Evolutionary conservation across 2,329 filamentous ascomycete genomes (phyloP), one percentile per base, ranked within the genome.

Genomic region (Ophiocordyceps sinensis): DNA sequence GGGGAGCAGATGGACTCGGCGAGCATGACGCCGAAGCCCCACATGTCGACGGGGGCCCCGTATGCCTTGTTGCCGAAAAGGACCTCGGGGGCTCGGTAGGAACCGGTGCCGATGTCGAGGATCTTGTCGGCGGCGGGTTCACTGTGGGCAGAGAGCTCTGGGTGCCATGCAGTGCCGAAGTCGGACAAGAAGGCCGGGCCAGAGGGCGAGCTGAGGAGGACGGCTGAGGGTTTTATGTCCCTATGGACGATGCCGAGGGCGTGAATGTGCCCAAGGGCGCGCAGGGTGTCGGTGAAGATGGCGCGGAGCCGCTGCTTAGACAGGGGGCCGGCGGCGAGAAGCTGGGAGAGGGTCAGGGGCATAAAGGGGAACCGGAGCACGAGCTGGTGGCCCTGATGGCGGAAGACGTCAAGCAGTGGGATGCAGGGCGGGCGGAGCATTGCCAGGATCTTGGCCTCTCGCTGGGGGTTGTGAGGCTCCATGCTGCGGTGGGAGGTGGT

Each of bases 181-280:
- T 98, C 91, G 30, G 85, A 78, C 3, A 98, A 70, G 50, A 79
- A 83, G 4, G 84, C 85, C 5, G 85, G 82, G 0, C 83, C 84
- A 6, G 71, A 65, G 0, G 72, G 64, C 0, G 79, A 76, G 35
- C 71, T 65, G 37, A 94, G 70, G 9, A 95, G 67, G 30, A 98
- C 72, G 41, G 94, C 94, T 0, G 86, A 87, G 1, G 91, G 91
- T 55, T 98, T 98, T 55, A 98, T 67, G 55, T 98, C 91, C 43
- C 91, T 79, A 58, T 98, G 91, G 41, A 98, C 82, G 43, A 98
- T 87, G 8, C 77, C 82, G 21, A 76, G 63, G 8, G 59, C 50
- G 56, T 98, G 91, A 2, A 95, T 67, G 50, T 83, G 71, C 2
- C 63, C 64, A 2, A 98, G 70, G 4, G 77, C 88, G 4, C 63